These are phyloP conservation scores for Tuber aestivum DNA, from an alignment of 495 filamentous ascomycete species.

Conservation along the genomic window DNA sequence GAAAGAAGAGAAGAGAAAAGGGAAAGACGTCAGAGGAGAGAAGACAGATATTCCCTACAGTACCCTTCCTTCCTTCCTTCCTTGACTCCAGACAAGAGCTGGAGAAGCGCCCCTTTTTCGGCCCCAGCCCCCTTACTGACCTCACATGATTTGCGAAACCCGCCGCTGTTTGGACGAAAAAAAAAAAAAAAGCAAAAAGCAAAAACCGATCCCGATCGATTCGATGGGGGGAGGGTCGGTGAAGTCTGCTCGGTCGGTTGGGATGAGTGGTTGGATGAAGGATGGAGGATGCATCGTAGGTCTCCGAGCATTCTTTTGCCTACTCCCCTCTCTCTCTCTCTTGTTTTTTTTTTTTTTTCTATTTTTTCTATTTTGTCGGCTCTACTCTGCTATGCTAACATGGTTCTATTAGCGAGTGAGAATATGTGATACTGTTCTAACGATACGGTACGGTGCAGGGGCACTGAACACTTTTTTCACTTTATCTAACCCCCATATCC, in stretches of 20 bases:
- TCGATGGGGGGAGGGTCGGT: neutral
- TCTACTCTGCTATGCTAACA: neutral
- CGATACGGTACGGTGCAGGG: no score
- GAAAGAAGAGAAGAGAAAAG: neutral
- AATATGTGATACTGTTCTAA: neutral
- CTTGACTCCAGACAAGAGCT: neutral
- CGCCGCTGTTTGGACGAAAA: neutral
- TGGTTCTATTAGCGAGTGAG: neutral
- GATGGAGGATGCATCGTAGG: no score
- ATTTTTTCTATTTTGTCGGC: no score
- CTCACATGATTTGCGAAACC: constrained; percentile 1
- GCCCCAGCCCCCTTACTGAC: neutral
- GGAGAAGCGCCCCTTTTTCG: neutral
- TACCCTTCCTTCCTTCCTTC: neutral
- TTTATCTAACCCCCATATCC: neutral
- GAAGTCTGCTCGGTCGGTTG: neutral
- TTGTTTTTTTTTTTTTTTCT: no score
- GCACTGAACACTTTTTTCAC: neutral
- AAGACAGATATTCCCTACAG: neutral
- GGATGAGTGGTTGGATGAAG: neutral
- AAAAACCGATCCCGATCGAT: constrained; percentile 4
- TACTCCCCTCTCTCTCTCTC: no score
- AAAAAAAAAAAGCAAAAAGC: neutral
- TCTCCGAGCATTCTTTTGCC: neutral
- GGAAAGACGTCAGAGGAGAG: constrained; percentile 3